A percentile compares a stretch with the other conserved stretches of the same genome.
Conservation (phyloP, 345 rosid genomes). For the Sonneratia caseolaris region DNA sequence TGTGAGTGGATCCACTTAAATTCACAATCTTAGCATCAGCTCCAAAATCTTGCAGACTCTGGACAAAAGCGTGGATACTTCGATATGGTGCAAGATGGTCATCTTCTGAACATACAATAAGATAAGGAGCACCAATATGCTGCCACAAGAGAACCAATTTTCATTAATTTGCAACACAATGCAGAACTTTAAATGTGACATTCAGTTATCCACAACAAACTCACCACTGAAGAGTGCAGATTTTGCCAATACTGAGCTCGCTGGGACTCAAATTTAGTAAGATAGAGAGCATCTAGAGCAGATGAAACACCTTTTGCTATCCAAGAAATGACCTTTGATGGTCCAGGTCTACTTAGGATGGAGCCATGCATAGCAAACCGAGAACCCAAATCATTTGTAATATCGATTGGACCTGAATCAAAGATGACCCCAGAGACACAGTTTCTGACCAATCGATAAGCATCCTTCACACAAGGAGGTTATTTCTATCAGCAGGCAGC, state of each 20-base stretch:
- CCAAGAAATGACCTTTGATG: conserved; percentile 70
- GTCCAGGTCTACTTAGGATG: conserved; percentile 60
- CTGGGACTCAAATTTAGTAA: conserved; percentile 76
- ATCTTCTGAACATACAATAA: conserved; percentile 71
- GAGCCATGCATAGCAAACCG: conserved; percentile 57
- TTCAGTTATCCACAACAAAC: conserved; percentile 12
- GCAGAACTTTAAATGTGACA: not conserved
- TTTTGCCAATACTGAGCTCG: conserved; percentile 85
- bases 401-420: conserved; percentile 84
- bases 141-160: conserved; percentile 15
- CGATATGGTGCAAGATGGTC: conserved; percentile 58
- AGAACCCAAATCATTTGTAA: conserved; percentile 66
- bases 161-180: conserved; percentile 2
- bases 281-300: conserved; percentile 68
- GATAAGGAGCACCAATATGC: conserved; percentile 80
- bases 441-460: conserved; percentile 51
- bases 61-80: conserved; percentile 44
- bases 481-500: not conserved
- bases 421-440: conserved; percentile 82
- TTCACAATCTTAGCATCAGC: conserved; percentile 75
- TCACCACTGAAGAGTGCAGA: conserved; percentile 70
- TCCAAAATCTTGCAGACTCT: conserved; percentile 52
- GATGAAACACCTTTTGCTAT: conserved; percentile 66
- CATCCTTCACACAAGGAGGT: conserved; percentile 42
- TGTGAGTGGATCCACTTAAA: conserved; percentile 63